phyloP scores from a whole-genome alignment of 805 yeast genomes.

The Yarrowia sp. region DNA sequence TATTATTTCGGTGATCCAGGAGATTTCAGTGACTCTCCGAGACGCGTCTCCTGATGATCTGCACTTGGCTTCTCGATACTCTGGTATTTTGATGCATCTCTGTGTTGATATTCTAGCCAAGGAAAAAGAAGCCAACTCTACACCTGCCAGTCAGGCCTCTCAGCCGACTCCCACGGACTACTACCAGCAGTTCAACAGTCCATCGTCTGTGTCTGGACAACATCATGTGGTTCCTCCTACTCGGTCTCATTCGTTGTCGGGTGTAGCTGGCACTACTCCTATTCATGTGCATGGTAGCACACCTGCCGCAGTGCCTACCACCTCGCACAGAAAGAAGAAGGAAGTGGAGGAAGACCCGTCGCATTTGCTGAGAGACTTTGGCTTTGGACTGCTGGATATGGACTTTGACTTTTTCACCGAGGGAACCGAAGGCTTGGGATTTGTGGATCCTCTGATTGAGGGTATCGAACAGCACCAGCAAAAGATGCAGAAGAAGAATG shows the following conservation, averaged over 20 bases:
- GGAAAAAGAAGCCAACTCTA: conserved; percentile 11
- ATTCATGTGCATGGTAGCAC: not conserved
- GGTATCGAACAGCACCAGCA: conserved; percentile 35
- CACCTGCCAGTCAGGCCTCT: conserved; percentile 24
- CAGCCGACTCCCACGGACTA: conserved; percentile 26
- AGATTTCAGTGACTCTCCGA: conserved; percentile 67
- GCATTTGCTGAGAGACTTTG: conserved; percentile 10
- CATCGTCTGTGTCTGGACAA: not conserved
- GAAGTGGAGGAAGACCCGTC: conserved; percentile 18
- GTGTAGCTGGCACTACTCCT: conserved; percentile 13
- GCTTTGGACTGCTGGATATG: conserved; percentile 31
- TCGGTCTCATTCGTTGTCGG: conserved; percentile 14
- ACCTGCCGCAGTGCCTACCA: not conserved
- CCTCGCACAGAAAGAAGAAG: not conserved
- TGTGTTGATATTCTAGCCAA: conserved; percentile 51
- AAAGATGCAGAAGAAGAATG: conserved; percentile 26
- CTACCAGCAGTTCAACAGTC: conserved; percentile 12
- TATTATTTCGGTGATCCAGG: conserved; percentile 62
- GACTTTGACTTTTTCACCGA: conserved; percentile 36
- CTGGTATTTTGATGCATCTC: conserved; percentile 55
- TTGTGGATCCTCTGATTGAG: conserved; percentile 36
- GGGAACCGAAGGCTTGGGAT: conserved; percentile 36
- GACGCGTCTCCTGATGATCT: conserved; percentile 89
- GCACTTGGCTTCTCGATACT: conserved; percentile 74
- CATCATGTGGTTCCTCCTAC: not conserved